Base-by-base conservation (phyloP, 768 basidiomycete genomes). In the Roridomyces roridus region DNA sequence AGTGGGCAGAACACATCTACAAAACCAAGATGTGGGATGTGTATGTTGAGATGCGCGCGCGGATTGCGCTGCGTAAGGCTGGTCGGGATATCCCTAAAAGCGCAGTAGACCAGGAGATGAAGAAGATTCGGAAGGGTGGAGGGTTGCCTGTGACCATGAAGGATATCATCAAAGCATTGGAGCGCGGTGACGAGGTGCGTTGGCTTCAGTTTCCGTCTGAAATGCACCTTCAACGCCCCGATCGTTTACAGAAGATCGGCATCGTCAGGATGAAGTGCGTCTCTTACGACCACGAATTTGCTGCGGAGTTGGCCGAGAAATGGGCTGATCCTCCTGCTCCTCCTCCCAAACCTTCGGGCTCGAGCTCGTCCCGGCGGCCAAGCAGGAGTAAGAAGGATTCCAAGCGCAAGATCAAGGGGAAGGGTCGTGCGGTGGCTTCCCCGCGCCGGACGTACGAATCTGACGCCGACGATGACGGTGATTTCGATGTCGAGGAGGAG, bases 141-240 rank as follows among this genome's bases (percentile, higher is more conserved):
- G 63, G 58, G n/a, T 34, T 65, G 11, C 40, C 25, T 11, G 51
- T 54, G 11, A 23, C 9, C 2, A 20, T 25, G 4, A 51, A 65
- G 4, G 62, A 67, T 37, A 40, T 72, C 25, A 48, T 72, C 10
- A 28, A 52, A 2, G 73, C 72, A 25, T 59, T 74, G 11, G 51
- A 52, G 15, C 40, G 59, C 18, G 73, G 73, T 17, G 71, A 73
- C 2, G 73, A 73, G 55, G 55, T 57, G 8, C 21, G 29, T 31
- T 31, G 29, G 29, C 29, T 31, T 14, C 6, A 31, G 14, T 14
- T 31, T 7, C 29, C 29, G 7, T 31, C 29, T 6, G 6, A 14
- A 14, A 14, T 31, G 29, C 29, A 7, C 6, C 14, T 31, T 31
- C 6, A 31, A 31, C 6, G 14, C 29, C 6, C 14, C 7, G 21